A percentile compares a stretch with the other conserved stretches of the same genome.
These are phyloP conservation scores for Volvox carteri DNA, from an alignment of 163 green algal species.

Conservation along the genomic window DNA sequence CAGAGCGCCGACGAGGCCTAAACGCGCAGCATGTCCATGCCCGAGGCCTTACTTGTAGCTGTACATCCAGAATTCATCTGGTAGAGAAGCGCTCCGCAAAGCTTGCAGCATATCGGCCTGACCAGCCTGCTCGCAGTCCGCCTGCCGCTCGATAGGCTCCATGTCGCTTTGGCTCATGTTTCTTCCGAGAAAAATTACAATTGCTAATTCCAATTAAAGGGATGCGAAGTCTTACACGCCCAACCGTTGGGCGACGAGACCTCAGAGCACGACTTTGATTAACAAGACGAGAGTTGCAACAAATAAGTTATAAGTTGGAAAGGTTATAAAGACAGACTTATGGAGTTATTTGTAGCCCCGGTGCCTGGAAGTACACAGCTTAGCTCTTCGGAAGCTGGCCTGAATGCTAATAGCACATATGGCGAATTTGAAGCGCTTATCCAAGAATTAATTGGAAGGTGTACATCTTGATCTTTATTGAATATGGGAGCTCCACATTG, in stretches of 20 bases:
- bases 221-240: background rate
- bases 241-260: background rate
- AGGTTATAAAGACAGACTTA: too few relatives aligned
- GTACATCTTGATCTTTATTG: background rate
- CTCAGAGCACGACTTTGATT: too few relatives aligned
- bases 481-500: background rate
- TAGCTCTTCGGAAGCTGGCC: background rate
- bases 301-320: too few relatives aligned
- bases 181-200: background rate
- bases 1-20: background rate
- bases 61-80: constrained; percentile 62
- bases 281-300: too few relatives aligned
- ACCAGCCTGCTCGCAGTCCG: background rate
- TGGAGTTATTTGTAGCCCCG: too few relatives aligned
- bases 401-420: too few relatives aligned
- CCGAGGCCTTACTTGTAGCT: constrained; percentile 42
- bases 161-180: constrained; percentile 13
- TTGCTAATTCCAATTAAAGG: background rate
- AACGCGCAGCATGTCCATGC: background rate
- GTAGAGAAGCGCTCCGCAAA: constrained; percentile 14
- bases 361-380: background rate
- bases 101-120: constrained; percentile 16
- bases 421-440: too few relatives aligned
- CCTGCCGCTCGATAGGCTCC: constrained; percentile 13
- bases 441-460: too few relatives aligned